Evolutionary conservation across 768 basidiomycete species (phyloP), one percentile per base, ranked within the genome.

Genomic region (Cystofilobasidium capitatum): DNA sequence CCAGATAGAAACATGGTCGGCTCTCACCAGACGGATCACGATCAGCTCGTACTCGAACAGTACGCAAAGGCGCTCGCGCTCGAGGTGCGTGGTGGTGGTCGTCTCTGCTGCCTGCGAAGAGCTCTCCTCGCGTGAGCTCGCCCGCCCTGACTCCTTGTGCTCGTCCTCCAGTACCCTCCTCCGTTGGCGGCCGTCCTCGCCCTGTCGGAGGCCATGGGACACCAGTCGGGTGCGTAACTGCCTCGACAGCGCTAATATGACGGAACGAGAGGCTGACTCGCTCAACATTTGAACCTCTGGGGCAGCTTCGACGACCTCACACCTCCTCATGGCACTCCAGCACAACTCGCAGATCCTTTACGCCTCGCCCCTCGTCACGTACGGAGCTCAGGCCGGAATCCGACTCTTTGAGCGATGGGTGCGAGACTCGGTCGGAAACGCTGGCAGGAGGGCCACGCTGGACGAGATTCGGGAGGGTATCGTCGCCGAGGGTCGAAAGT

Each of bases 111-210:
- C 42, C 12, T 26, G 16, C 26, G 20, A 1, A 14, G 37, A 31
- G 35, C 51, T 31, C 5, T 20, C 54, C 55, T 33, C 37, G 35
- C 8, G 26, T 16, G 20, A 29, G 37, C 63, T 55, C 51, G 36
- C 51, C 17, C 13, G 29, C 12, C 36, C 37, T 5, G 39, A 33
- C 24, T 47, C 33, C 29, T 1, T 22, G 6, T 37, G 17, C 35
- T n/a, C 13, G n/a, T 59, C 16, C 20, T n/a, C 1, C 45, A 66
- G 65, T 66, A 66, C n/a, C 65, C 76, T 44, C 76, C 76, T 63
- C 92, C 92, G 12, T 80, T 94, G 26, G 93, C 91, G 24, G 93
- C 93, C 20, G 90, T 97, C 65, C 81, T 89, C 26, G 83, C 91
- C 16, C 80, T 96, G 58, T 87, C 90, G 3, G 84, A 92, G 74